Evolutionary conservation across 192 early-diverging fungal genomes (phyloP).

Genomic region (Mortierella claussenii): DNA sequence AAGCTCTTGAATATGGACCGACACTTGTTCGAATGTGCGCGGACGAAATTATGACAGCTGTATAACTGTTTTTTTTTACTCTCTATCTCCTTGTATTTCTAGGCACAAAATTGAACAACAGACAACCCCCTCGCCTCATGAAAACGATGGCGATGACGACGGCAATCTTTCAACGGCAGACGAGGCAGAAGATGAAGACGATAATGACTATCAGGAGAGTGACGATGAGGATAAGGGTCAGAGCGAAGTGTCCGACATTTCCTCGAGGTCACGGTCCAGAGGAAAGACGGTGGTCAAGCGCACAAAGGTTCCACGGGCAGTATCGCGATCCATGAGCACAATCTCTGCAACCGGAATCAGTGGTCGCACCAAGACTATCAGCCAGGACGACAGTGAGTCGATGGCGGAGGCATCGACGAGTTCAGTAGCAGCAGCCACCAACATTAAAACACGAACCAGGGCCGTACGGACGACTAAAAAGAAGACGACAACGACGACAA

Average conservation of each 20-base stretch:
- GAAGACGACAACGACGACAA: neutral
- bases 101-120: neutral
- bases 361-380: neutral
- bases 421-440: neutral
- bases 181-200: neutral
- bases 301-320: neutral
- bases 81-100: too few species aligned
- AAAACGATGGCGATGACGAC: neutral
- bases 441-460: too few species aligned
- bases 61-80: too few species aligned
- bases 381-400: neutral
- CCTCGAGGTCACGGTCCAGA: neutral
- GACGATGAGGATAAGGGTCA: too few species aligned
- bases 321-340: neutral
- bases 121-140: neutral
- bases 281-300: neutral
- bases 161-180: neutral
- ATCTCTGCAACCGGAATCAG: neutral
- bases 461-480: neutral
- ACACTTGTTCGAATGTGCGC: neutral
- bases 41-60: neutral
- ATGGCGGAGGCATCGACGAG: neutral
- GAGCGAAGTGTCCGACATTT: neutral
- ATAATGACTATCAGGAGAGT: too few species aligned
- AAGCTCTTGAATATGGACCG: too few species aligned